Conservation (phyloP, 2,329 filamentous ascomycete species). For the Chalaropsis ovoidea region DNA sequence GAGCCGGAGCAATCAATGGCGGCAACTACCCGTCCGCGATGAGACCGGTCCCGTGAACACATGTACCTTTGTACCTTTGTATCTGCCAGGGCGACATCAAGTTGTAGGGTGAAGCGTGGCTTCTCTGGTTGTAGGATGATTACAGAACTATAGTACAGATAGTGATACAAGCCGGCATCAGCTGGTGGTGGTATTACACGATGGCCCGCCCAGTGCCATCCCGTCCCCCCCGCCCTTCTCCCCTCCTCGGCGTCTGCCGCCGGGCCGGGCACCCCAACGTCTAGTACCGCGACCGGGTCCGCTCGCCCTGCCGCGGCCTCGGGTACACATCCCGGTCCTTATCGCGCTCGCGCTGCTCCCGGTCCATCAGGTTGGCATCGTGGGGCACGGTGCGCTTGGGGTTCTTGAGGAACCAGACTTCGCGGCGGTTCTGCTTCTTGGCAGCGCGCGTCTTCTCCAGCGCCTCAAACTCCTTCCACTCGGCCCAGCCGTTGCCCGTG, state of each 20-base stretch:
- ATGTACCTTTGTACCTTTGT: background rate
- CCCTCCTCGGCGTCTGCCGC: background rate
- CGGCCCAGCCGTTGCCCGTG: constrained; percentile 19
- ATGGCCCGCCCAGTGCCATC: background rate
- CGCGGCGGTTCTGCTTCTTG: constrained; percentile 5
- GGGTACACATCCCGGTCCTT: background rate
- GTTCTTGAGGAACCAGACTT: constrained; percentile 16
- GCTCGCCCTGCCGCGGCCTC: background rate
- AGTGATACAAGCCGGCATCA: background rate
- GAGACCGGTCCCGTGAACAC: background rate
- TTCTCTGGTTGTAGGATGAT: background rate
- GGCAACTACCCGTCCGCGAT: background rate
- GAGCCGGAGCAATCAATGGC: background rate
- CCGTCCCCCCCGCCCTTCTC: background rate
- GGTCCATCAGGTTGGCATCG: background rate
- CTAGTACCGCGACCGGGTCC: background rate
- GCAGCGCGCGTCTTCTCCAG: constrained; percentile 1
- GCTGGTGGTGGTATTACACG: constrained; percentile 1
- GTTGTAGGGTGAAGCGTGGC: background rate
- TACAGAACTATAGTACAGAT: constrained; percentile 8
- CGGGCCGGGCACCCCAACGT: background rate
- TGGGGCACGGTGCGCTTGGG: background rate
- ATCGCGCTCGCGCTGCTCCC: background rate
- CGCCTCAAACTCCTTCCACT: constrained; percentile 21
- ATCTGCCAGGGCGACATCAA: background rate